Base-by-base conservation (phyloP, 345 rosid genomes). In the Turritis glabra region DNA sequence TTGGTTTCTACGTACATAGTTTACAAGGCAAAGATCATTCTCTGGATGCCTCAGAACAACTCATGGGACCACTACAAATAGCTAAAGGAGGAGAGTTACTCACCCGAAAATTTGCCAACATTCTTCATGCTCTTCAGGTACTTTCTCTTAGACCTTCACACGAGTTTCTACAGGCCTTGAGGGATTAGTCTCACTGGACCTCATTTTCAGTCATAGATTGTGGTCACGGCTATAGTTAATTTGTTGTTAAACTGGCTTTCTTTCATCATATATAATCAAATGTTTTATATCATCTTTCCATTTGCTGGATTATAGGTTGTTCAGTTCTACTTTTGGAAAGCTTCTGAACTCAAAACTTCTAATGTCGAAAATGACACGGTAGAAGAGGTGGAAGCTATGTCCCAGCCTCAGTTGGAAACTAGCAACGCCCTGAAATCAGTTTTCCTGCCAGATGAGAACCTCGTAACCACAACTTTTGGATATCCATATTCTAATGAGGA, bases 51-150 rank as follows among this genome's bases (percentile, higher is more conserved):
- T 66, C 82, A 7, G 86, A 88, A 37, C 73, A 81, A 51, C 84
- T 89, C 29, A 51, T 78, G 76, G 82, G 76, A 50, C 80, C 85
- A 12, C 10, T 94, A 78, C 89, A 83, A 62, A 38, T 94, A 78
- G 86, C 88, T 60, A 85, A 85, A 80, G 83, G 80, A 60, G 76
- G 81, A 65, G 74, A 81, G 64, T 58, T 91, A 59, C 85, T 83
- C 52, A 63, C 46, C 52, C 54, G 63, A 55, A 70, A 80, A 56
- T 91, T 91, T 58, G 59, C 43, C 60, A 94, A 90, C 73, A 74
- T 88, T 47, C 79, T 90, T 85, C 97, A 91, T 26, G 87, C 84
- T 5, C 89, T 94, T 77, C 98, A 94, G 95, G 96, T 91, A 85
- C 64, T 71, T 62, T 56, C 53, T 50, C 59, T 54, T 12, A 55